phyloP scores from a whole-genome alignment of 352 stramenopile genomes.

The Pythium graminicola region DNA sequence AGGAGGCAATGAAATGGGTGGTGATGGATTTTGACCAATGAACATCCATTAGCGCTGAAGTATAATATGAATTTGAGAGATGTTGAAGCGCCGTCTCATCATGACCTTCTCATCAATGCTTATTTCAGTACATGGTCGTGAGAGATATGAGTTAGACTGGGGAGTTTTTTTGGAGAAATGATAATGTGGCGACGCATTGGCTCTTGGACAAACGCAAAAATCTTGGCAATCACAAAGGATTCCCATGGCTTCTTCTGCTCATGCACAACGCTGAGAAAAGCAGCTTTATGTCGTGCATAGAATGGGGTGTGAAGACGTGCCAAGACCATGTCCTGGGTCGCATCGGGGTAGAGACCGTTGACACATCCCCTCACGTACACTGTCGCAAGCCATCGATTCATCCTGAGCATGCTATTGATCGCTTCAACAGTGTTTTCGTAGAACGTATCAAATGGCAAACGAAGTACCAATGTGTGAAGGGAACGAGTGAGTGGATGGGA shows the following conservation, averaged over 20 bases:
- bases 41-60: too few relatives aligned
- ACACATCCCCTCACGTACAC: too few relatives aligned
- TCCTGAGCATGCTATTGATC: neutral
- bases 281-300: neutral
- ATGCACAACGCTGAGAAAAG: neutral
- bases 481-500: neutral
- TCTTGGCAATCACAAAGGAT: neutral
- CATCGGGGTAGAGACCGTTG: neutral
- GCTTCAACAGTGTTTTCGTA: neutral
- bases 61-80: too few relatives aligned
- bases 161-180: too few relatives aligned
- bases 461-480: neutral
- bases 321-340: neutral
- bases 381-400: neutral
- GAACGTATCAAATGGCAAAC: neutral
- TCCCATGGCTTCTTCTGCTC: neutral
- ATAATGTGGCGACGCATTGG: neutral
- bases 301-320: neutral
- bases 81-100: too few relatives aligned
- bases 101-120: too few relatives aligned
- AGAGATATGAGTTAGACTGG: too few relatives aligned
- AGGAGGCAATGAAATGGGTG: too few relatives aligned
- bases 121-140: too few relatives aligned
- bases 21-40: too few relatives aligned
- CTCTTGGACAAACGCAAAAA: neutral